Evolutionary conservation across 495 filamentous ascomycete genomes (phyloP), one percentile per base, ranked within the genome.

Genomic region (Trichodelitschia bisporula): DNA sequence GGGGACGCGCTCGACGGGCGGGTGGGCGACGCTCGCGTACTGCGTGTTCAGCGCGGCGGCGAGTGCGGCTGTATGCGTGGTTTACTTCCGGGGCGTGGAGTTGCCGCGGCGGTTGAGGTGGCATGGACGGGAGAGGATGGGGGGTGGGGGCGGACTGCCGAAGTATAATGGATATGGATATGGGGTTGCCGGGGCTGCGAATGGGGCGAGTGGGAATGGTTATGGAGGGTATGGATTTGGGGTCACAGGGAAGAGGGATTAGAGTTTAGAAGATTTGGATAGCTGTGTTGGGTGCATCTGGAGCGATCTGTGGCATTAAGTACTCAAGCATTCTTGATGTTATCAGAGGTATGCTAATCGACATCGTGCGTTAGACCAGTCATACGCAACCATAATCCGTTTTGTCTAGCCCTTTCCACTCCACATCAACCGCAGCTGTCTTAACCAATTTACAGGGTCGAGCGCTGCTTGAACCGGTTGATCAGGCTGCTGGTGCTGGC

Each of bases 401-500:
- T n/a, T n/a, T n/a, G n/a, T n/a, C n/a, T n/a, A n/a, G n/a, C n/a
- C n/a, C n/a, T n/a, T n/a, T n/a, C n/a, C n/a, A n/a, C n/a, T n/a
- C n/a, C n/a, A n/a, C n/a, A n/a, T n/a, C n/a, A n/a, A n/a, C n/a
- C n/a, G n/a, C n/a, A n/a, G n/a, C n/a, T n/a, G n/a, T n/a, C n/a
- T n/a, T n/a, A n/a, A n/a, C n/a, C n/a, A n/a, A n/a, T 35, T 30
- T 38, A 45, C 35, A 45, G 32, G 18, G 33, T 12, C 17, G 69
- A 54, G 63, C 64, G 74, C 48, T 57, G 49, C 62, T 76, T 75
- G 59, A 92, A 97, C 14, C 72, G 77, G 37, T 70, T 69, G 49
- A 97, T 72, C 35, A 97, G 57, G 15, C 83, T 79, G 28, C 68
- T 78, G 17, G 86, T 97, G 37, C 72, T 80, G 38, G 65, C 56